Conservation (phyloP, 1,139 yeast genomes). For the Magnusiomyces sp. region DNA sequence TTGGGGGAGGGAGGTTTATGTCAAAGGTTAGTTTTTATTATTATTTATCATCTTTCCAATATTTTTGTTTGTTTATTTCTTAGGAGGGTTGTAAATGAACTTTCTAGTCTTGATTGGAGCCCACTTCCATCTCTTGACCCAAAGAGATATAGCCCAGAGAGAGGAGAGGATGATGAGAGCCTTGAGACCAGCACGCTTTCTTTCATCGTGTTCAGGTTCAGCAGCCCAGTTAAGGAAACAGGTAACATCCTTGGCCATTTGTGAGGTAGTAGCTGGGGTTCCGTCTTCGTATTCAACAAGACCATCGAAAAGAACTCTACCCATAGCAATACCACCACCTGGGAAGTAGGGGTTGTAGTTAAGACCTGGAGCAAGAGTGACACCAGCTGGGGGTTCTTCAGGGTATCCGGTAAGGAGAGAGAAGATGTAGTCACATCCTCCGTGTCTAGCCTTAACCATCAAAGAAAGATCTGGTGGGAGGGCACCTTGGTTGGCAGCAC, state of each 20-base stretch:
- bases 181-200: conserved; percentile 95
- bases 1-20: too few relatives aligned
- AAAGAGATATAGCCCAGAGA: conserved; percentile 72
- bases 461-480: conserved; percentile 96
- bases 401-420: conserved; percentile 96
- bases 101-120: conserved; percentile 91
- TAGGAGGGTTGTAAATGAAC: conserved; percentile 88
- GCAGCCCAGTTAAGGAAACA: conserved; percentile 97
- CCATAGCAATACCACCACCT: conserved; percentile 99
- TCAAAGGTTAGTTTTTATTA: too few relatives aligned
- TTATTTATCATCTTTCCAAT: too few relatives aligned
- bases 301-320: conserved; percentile 93
- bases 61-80: conserved; percentile 43
- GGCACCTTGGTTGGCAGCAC: conserved; percentile 99
- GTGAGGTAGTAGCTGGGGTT: conserved; percentile 96
- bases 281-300: conserved; percentile 98
- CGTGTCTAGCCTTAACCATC: conserved; percentile 98
- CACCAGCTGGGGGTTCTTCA: conserved; percentile 98
- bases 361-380: conserved; percentile 79
- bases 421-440: conserved; percentile 93
- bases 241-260: conserved; percentile 98
- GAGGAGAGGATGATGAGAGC: conserved; percentile 75
- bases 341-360: conserved; percentile 99
- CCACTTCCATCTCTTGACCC: conserved; percentile 99
- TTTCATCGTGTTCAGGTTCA: conserved; percentile 97